Base-by-base conservation (phyloP, 73 alveolate species). In the Paramecium pentaurelia region DNA sequence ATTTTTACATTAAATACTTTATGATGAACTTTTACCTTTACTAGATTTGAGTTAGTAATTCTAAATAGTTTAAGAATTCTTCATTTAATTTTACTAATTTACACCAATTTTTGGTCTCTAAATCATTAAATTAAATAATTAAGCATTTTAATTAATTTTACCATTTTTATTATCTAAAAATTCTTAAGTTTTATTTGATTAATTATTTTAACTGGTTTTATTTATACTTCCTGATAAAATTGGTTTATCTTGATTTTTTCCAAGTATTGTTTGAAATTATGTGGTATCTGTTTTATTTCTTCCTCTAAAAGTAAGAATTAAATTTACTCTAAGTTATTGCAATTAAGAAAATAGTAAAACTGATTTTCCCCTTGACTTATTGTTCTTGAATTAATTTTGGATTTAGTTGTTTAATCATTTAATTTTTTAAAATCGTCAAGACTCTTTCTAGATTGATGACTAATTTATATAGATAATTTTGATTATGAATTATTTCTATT, bases 251-350 rank as follows among this genome's bases (percentile, higher is more conserved):
- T 32, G 28, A 73, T 73, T 40, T 73, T 73, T 73, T 18, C 68
- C 40, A 37, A 12, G 30, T 5, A 18, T 22, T 14, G 87, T 73
- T 73, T 44, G 18, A 14, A 20, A 73, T 5, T 73, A 38, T n/a
- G 87, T 73, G 12, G 64, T 37, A 20, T 73, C 87, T 16, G 87
- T 73, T 73, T 73, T 73, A 37, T 20, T 73, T 73, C 87, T 73
- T 1, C 18, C 42, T 37, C 87, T 73, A 73, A 27, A 30, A 73
- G 70, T 54, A 14, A 37, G 38, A 40, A 30, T 36, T 14, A 30
- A 37, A 73, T 36, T 73, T 73, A 73, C 87, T 73, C 34, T 73
- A n/a, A 18, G 37, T 73, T 73, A 37, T 73, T 73, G 60, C 34
- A 73, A 73, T 73, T 73, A 0, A 73, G 9, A 34, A 34, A 73